Evolutionary conservation across 208 protist genomes (phyloP).

Genomic region (Leishmania amazonensis): DNA sequence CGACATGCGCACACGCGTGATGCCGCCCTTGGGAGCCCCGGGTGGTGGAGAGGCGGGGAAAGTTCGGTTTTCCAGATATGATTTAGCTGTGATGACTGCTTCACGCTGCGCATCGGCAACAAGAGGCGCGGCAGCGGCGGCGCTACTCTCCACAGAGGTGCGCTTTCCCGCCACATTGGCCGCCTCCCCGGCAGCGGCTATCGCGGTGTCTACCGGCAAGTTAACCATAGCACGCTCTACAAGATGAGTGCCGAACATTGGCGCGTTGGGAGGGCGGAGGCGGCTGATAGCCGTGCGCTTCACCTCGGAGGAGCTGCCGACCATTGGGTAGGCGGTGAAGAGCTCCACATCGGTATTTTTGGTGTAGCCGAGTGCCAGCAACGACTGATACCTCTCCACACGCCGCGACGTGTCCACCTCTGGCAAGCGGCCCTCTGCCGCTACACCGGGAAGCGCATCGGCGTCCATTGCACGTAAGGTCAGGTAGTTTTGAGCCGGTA

Average conservation of each 20-base stretch:
- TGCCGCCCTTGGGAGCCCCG: conserved; percentile 1
- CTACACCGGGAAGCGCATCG: not conserved
- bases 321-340: conserved; percentile 2
- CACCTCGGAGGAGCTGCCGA: not conserved
- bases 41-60: conserved; percentile 2
- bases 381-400: conserved; percentile 13
- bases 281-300: conserved; percentile 36
- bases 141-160: not conserved
- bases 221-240: conserved; percentile 34
- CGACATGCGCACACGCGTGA: not conserved
- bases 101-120: not conserved
- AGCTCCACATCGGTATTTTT: not conserved
- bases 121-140: not conserved
- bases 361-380: conserved; percentile 13
- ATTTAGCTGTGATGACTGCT: not conserved
- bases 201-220: conserved; percentile 3
- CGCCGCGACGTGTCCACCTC: not conserved
- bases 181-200: not conserved
- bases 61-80: not conserved
- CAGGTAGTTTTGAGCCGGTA: conserved; percentile 9
- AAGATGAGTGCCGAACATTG: conserved; percentile 49
- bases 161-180: not conserved
- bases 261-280: conserved; percentile 61
- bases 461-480: conserved; percentile 14
- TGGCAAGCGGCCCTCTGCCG: not conserved